Base-by-base conservation (phyloP, 2,329 filamentous ascomycete species). In the Penicillium sp. region DNA sequence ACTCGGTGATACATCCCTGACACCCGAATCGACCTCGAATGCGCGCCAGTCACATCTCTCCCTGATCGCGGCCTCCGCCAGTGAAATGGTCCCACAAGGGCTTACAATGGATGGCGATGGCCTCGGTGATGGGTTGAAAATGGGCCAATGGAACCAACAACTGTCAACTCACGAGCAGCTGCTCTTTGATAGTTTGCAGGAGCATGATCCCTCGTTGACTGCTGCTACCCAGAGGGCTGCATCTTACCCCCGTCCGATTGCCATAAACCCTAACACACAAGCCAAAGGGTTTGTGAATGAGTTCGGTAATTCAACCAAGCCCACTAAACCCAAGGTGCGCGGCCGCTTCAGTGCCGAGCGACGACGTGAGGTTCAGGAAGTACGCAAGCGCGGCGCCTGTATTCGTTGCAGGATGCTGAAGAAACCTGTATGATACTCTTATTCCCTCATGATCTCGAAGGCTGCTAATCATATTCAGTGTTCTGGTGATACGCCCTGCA, bases 401-500 rank as follows among this genome's bases (percentile, higher is more conserved):
- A 74, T 81, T 46, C 74, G 79, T 21, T 82, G 79, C 56, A 75
- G 78, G 10, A 81, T 82, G 78, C 63, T 82, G 16, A 82, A 81
- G 63, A 82, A 82, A 53, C 75, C 77, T 25, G 67, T 70, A 64
- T 47, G 60, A 27, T 33, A 13, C 3, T 16, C 18, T 20, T n/a
- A 8, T 29, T 4, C n/a, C n/a, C 7, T 10, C 23, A 13, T n/a
- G 16, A 13, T 18, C 4, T 10, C 16, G 2, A 11, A 33, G 3
- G 17, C 41, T 50, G 16, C 51, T 38, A 21, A 27, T 13, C 11
- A 27, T 6, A 11, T n/a, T 13, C 43, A 70, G 62, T 82, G 79
- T 51, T 81, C 78, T 7, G 75, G 76, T 21, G 77, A 77, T 14
- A 79, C 70, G 26, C 79, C 79, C 11, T 82, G 79, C 56, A 74